A percentile compares a stretch with the other conserved stretches of the same genome.
Conservation (phyloP, 106 monocot species). For the Platanthera zijinensis region DNA sequence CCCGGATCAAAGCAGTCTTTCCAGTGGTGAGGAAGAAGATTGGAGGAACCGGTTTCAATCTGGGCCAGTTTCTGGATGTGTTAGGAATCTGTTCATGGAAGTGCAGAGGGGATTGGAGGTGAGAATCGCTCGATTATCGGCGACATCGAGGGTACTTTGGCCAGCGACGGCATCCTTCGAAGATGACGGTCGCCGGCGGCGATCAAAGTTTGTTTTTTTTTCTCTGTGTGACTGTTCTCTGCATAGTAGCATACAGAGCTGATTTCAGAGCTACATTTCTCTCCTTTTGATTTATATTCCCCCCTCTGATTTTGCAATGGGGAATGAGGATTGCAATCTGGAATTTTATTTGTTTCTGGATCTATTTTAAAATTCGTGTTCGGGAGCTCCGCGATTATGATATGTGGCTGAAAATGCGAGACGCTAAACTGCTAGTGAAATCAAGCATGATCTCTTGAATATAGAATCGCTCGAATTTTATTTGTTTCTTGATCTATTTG, state of each 20-base stretch:
- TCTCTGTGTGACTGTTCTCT: neutral
- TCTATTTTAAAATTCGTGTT: too few species aligned
- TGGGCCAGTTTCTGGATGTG: constrained; percentile 54
- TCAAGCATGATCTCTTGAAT: too few species aligned
- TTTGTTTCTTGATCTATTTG: too few species aligned
- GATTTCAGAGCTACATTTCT: neutral
- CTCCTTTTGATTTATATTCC: neutral
- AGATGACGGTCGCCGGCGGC: neutral
- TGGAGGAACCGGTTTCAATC: constrained; percentile 38
- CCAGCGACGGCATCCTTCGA: constrained; percentile 50
- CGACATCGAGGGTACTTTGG: constrained; percentile 68
- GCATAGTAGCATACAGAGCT: neutral
- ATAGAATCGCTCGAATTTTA: too few species aligned
- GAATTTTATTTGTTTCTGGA: neutral
- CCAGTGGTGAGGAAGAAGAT: constrained; percentile 14
- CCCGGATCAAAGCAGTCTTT: constrained; percentile 34
- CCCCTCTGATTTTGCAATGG: neutral
- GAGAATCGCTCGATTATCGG: constrained; percentile 76
- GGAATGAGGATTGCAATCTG: neutral
- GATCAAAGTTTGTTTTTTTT: neutral
- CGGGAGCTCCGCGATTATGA: too few species aligned
- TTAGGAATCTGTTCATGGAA: constrained; percentile 47
- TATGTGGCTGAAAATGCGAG: too few species aligned
- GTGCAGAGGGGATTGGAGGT: constrained; percentile 80
- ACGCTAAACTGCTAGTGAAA: too few species aligned